Percentiles rank a stretch among this genome's conserved stretches.
phyloP scores from a whole-genome alignment of 352 stramenopile species.

The Phytophthora multivora region DNA sequence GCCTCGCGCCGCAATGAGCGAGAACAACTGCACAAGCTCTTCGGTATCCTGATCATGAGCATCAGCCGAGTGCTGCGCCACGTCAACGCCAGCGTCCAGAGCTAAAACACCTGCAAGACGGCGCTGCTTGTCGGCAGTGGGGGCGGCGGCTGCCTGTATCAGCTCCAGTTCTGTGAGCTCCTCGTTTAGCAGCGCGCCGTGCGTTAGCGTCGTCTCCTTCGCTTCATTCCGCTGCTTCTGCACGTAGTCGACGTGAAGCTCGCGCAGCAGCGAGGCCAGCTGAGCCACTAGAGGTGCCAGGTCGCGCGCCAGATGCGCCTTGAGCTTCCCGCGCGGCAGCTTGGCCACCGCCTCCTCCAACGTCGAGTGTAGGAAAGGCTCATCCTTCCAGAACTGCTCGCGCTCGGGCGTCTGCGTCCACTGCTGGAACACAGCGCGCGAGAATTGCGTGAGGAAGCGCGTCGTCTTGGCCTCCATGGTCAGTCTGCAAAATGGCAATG shows the following conservation, averaged over 20 bases:
- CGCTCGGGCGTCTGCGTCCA: constrained; percentile 45
- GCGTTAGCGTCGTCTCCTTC: background rate
- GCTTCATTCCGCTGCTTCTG: constrained; percentile 14
- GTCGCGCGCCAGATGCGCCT: constrained; percentile 49
- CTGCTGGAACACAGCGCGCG: constrained; percentile 56
- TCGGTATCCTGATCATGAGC: constrained; percentile 19
- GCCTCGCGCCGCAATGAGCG: constrained; percentile 41
- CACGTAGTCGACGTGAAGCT: constrained; percentile 34
- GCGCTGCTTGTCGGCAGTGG: constrained; percentile 19
- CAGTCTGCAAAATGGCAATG: background rate
- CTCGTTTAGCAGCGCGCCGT: constrained; percentile 49
- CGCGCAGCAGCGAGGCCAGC: constrained; percentile 40
- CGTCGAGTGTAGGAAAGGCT: constrained; percentile 36
- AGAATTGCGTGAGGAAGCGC: constrained; percentile 68
- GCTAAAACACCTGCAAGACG: constrained; percentile 42
- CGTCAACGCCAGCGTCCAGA: constrained; percentile 34
- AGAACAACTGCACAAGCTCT: constrained; percentile 37
- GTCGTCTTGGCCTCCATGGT: constrained; percentile 50
- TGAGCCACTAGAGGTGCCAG: constrained; percentile 27
- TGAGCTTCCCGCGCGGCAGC: constrained; percentile 54
- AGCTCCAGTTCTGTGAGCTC: constrained; percentile 60
- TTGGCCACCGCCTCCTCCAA: constrained; percentile 71
- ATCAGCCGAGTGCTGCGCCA: background rate
- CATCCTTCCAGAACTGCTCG: constrained; percentile 61
- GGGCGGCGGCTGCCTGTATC: constrained; percentile 25